These are phyloP conservation scores for Colletotrichum higginsianum DNA, from an alignment of 2,329 filamentous ascomycete species.

Conservation along the genomic window DNA sequence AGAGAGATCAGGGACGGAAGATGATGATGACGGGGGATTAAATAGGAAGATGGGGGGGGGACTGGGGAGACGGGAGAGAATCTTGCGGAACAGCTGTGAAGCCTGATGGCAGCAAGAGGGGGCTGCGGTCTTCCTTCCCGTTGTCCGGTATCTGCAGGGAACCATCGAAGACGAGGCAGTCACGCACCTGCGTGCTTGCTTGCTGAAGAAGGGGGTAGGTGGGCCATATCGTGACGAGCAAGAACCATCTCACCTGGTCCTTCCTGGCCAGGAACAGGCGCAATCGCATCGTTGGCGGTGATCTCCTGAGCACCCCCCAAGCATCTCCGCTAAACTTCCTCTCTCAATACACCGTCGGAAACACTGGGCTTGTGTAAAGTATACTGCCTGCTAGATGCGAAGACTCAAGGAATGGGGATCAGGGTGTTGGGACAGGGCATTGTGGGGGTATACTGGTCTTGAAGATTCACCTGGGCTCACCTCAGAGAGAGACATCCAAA, in stretches of 20 bases:
- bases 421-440: too few species aligned
- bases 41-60: not conserved
- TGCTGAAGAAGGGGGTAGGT: not conserved
- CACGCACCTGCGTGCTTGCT: not conserved
- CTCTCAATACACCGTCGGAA: not conserved
- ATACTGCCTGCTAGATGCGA: not conserved
- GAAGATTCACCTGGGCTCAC: too few species aligned
- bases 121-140: not conserved
- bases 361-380: not conserved
- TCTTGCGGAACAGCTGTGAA: not conserved
- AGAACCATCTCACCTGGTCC: not conserved
- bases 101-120: not conserved
- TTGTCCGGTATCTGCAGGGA: not conserved
- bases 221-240: not conserved
- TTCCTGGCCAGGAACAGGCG: not conserved
- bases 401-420: too few species aligned
- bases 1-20: not conserved
- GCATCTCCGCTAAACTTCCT: not conserved
- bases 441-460: too few species aligned
- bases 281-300: too few species aligned
- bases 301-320: not conserved
- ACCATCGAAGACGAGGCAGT: slow-evolving; percentile 1
- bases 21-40: not conserved
- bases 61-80: not conserved
- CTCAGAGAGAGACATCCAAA: not conserved